A percentile compares a stretch with the other conserved stretches of the same genome.
Conservation (phyloP, 106 monocot species). For the Allium sativum region DNA sequence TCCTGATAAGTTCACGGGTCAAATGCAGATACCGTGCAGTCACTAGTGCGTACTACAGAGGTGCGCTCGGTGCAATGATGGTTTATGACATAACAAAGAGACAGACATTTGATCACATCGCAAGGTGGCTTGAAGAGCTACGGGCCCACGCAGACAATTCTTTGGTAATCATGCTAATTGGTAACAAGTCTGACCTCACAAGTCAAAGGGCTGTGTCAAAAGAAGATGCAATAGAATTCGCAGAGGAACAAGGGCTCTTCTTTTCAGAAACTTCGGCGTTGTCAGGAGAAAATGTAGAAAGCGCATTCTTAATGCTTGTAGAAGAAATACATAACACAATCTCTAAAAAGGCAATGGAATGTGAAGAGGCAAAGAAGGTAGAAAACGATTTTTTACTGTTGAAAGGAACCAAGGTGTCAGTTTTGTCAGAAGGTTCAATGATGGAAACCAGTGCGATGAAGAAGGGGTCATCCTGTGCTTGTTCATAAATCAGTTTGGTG, state of each 20-base stretch:
- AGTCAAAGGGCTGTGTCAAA: slow-evolving; percentile 23
- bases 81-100: slow-evolving; percentile 32
- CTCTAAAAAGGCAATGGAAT: slow-evolving; percentile 40
- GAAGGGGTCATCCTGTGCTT: slow-evolving; percentile 31
- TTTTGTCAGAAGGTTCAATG: slow-evolving; percentile 27
- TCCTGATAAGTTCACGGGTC: background rate
- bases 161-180: slow-evolving; percentile 49
- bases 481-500: slow-evolving; percentile 5
- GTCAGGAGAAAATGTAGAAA: slow-evolving; percentile 57
- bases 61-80: slow-evolving; percentile 45
- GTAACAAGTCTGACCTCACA: slow-evolving; percentile 60
- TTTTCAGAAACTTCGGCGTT: slow-evolving; percentile 68
- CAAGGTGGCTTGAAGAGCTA: slow-evolving; percentile 37
- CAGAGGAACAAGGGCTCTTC: slow-evolving; percentile 64
- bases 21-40: slow-evolving; percentile 46
- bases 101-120: slow-evolving; percentile 33
- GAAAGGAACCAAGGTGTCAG: slow-evolving; percentile 36
- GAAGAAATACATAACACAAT: slow-evolving; percentile 45
- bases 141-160: slow-evolving; percentile 31
- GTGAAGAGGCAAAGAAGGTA: slow-evolving; percentile 7
- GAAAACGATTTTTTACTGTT: slow-evolving; percentile 21
- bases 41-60: slow-evolving; percentile 68
- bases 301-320: slow-evolving; percentile 43
- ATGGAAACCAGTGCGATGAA: slow-evolving; percentile 60
- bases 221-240: slow-evolving; percentile 54